Conservation (phyloP, 2,329 filamentous ascomycete genomes). For the Parastagonospora avenae region DNA sequence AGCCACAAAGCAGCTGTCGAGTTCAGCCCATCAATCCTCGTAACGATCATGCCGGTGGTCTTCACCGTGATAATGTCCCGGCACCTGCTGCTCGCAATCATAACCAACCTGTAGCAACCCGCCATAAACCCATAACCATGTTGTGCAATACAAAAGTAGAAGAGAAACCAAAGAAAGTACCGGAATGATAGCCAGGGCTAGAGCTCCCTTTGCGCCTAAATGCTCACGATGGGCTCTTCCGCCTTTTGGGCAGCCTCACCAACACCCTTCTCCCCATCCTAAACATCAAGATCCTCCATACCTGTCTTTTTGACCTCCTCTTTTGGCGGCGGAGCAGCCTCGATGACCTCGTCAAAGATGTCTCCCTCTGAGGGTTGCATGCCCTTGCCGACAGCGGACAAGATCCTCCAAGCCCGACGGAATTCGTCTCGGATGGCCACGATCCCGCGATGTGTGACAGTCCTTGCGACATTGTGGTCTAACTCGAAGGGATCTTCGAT, state of each 20-base stretch:
- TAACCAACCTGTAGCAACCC: too few relatives aligned
- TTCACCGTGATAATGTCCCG: too few relatives aligned
- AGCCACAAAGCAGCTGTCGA: too few relatives aligned
- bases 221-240: background rate
- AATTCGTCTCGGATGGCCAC: slow-evolving; percentile 85
- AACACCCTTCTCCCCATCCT: background rate
- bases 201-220: too few relatives aligned
- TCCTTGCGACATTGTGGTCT: slow-evolving; percentile 86
- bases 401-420: slow-evolving; percentile 74
- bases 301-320: background rate
- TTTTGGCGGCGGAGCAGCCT: slow-evolving; percentile 12
- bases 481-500: slow-evolving; percentile 92
- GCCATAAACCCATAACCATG: too few relatives aligned
- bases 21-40: too few relatives aligned
- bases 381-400: slow-evolving; percentile 33
- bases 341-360: slow-evolving; percentile 43
- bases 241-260: background rate
- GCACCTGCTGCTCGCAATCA: too few relatives aligned
- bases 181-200: too few relatives aligned
- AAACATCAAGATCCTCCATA: background rate
- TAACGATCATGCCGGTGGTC: too few relatives aligned
- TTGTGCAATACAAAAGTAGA: too few relatives aligned
- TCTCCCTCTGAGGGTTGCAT: slow-evolving; percentile 34
- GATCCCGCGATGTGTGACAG: slow-evolving; percentile 82
- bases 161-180: too few relatives aligned